These are phyloP conservation scores for Avena eriantha DNA, from an alignment of 176 grass and related monocot genomes.

Conservation along the genomic window DNA sequence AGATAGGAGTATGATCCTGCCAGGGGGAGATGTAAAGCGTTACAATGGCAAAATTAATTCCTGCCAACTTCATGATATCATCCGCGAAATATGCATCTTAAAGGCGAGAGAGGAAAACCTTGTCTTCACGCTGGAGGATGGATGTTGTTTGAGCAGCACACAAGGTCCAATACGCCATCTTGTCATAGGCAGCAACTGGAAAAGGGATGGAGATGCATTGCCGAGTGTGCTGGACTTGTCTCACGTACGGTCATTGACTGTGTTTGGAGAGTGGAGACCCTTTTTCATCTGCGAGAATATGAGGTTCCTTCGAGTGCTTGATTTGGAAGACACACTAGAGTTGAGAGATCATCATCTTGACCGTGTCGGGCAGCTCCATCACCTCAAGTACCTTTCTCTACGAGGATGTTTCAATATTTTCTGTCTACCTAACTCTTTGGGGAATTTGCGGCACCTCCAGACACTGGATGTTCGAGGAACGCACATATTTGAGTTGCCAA, in stretches of 20 bases:
- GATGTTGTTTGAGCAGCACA: not conserved
- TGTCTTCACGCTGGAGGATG: constrained; percentile 1
- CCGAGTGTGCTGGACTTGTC: not conserved
- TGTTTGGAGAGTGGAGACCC: not conserved
- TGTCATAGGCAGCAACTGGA: not conserved
- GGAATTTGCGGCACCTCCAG: not conserved
- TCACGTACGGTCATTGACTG: constrained; percentile 28
- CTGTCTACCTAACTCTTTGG: not conserved
- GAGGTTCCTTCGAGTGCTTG: constrained; percentile 41
- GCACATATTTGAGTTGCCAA: not conserved
- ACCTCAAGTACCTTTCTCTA: constrained; percentile 34
- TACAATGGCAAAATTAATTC: not conserved
- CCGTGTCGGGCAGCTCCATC: constrained; percentile 26
- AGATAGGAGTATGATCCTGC: constrained; percentile 33
- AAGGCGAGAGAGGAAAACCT: constrained; percentile 44
- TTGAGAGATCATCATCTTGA: not conserved
- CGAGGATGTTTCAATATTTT: rapidly evolving
- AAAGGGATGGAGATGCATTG: not conserved
- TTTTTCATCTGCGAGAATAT: constrained; percentile 11
- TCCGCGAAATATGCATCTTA: constrained; percentile 36
- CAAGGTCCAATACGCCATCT: constrained; percentile 11
- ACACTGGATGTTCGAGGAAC: constrained; percentile 13
- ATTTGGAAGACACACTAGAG: not conserved
- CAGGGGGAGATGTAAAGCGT: not conserved
- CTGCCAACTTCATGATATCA: constrained; percentile 45